phyloP scores from a whole-genome alignment of 2,329 filamentous ascomycete genomes.

The Penicillium occitanis region DNA sequence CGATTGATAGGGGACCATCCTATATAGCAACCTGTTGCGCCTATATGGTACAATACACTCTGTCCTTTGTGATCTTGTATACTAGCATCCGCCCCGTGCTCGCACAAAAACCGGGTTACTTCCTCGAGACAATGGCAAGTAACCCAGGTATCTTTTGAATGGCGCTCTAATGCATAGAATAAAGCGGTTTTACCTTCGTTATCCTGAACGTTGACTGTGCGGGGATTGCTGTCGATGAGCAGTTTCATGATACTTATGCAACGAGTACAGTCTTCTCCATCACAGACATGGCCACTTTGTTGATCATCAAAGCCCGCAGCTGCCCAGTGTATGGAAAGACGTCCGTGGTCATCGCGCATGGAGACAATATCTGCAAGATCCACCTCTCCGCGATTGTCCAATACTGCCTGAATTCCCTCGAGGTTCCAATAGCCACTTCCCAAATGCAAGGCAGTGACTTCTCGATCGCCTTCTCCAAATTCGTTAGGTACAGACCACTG shows the following conservation, averaged over 20 bases:
- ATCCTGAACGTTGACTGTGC: conserved; percentile 25
- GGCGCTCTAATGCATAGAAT: conserved; percentile 22
- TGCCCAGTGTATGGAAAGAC: conserved; percentile 25
- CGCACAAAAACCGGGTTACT: conserved; percentile 22
- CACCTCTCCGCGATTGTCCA: conserved; percentile 22
- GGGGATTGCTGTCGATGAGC: conserved; percentile 25
- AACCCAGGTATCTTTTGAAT: conserved; percentile 17
- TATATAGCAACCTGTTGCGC: conserved; percentile 17
- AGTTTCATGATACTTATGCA: conserved; percentile 25
- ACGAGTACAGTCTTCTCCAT: not conserved
- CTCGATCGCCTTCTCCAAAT: not conserved
- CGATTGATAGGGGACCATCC: conserved; percentile 17
- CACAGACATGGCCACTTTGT: not conserved
- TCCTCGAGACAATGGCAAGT: conserved; percentile 20
- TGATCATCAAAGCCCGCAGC: conserved; percentile 17
- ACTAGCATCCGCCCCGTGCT: conserved; percentile 24
- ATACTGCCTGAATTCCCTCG: conserved; percentile 5
- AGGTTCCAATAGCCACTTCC: conserved; percentile 15
- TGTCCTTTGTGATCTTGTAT: conserved; percentile 11
- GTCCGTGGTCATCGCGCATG: not conserved
- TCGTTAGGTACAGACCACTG: not conserved
- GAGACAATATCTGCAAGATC: conserved; percentile 19
- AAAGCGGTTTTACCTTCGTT: conserved; percentile 25
- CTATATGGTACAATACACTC: conserved; percentile 24
- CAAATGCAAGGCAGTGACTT: conserved; percentile 7